Base-by-base conservation (phyloP, 345 rosid genomes). In the Acer saccharum region DNA sequence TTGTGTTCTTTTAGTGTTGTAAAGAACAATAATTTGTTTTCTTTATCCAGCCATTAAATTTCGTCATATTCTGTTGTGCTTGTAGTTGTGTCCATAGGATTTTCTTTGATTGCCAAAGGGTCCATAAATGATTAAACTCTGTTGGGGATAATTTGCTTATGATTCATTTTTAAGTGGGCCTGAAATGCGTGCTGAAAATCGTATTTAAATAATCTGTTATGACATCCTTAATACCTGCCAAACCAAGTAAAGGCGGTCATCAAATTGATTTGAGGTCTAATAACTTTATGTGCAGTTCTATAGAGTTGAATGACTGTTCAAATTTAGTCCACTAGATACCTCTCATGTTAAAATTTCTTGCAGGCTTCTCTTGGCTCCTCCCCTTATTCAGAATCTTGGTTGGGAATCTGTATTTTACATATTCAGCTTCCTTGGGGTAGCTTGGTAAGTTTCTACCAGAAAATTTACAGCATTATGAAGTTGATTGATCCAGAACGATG, bases 321-420 rank as follows among this genome's bases (percentile, higher is more conserved):
- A 35, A 7, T 57, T 78, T 77, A 41, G 65, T 60, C 72, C 69
- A n/a, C 20, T 71, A 21, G 46, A 63, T 17, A 10, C 74, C 55
- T 66, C 86, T 85, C 61, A 85, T 64, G 5, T 68, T 62, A 18
- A 76, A 76, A 63, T 18, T 25, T 84, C 39, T 69, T 86, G 83
- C 97, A 93, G 98, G 92, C 96, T 92, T 87, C 94, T 95, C 76
- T 83, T 95, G 82, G 97, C 99, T 78, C 96, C 99, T 78, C 91
- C 97, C 6, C 86, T 95, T 29, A 95, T 95, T 84, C 90, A 95
- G 73, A 90, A 75, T 75, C 83, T 87, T 79, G 93, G 97, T 68
- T 95, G 99, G 99, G 97, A 88, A 90, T 90, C 94, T 57, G 93
- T 95, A 63, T 95, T 95, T 86, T 93, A 89, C 85, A 60, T 90